These are phyloP conservation scores for Punica granatum DNA, from an alignment of 345 rosid species.

Conservation along the genomic window DNA sequence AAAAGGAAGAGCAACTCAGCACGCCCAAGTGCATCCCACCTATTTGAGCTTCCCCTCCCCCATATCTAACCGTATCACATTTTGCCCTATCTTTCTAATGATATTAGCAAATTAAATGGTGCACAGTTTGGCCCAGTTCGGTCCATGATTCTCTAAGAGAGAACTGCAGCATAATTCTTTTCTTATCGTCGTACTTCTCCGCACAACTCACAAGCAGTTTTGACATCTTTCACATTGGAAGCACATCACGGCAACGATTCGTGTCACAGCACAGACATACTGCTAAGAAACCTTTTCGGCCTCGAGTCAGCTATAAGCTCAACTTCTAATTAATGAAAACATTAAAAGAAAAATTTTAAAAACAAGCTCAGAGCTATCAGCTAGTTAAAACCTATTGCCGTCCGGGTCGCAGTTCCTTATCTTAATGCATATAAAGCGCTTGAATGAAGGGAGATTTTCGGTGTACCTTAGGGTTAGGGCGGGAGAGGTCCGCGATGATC, in stretches of 20 bases:
- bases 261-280: neutral
- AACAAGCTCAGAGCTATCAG: neutral
- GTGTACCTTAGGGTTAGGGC: constrained; percentile 62
- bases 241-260: neutral
- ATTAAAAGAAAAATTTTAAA: neutral
- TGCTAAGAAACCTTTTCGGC: neutral
- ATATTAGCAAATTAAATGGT: too few relatives aligned
- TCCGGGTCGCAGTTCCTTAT: neutral
- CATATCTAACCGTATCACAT: neutral
- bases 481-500: constrained; percentile 76
- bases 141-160: too few relatives aligned
- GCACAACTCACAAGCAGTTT: too few relatives aligned
- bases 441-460: neutral
- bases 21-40: neutral
- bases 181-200: neutral
- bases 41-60: neutral
- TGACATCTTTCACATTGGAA: neutral
- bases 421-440: constrained; percentile 2
- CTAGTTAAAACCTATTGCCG: neutral
- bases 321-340: neutral
- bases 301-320: neutral
- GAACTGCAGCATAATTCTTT: too few relatives aligned
- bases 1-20: neutral
- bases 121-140: too few relatives aligned
- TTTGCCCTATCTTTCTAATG: too few relatives aligned